Evolutionary conservation across 352 stramenopile species (phyloP), one percentile per base, ranked within the genome.

Genomic region (Elongisporangium anandrum): DNA sequence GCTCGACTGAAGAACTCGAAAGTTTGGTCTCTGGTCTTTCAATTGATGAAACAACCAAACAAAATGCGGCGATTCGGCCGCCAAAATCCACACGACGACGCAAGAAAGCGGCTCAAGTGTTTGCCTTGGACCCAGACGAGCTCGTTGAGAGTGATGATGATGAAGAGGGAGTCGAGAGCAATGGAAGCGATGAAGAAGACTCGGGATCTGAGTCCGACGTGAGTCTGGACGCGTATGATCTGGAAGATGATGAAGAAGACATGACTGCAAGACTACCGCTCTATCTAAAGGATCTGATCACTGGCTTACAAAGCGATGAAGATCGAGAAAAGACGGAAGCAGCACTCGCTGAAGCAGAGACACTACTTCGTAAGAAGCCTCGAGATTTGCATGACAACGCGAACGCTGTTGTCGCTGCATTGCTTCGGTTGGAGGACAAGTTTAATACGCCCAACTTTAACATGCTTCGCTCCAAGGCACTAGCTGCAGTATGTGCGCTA

Each of bases 371-470:
- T 15, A 71, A 70, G 4, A 68, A 62, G 29, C 83, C 83, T 19
- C 72, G 78, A 15, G 83, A 93, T 59, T 52, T 93, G 15, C 75
- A 86, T 15, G 81, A 85, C 38, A 84, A 83, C 50, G 77, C 74
- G 7, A 63, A 73, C 13, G 69, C 70, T 3, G 69, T 93, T 15
- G 79, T 80, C 3, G 74, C 69, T 17, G 77, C 80, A 2, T 52
- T 93, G 48, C 51, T 93, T 22, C 77, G 83, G 3, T 65, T 93
- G 0, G 83, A 93, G 63, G 73, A 93, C 64, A 90, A 88, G 68
- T 91, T 75, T 57, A 79, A 26, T 57, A 93, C 75, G 15, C 58
- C 73, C 2, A 68, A 82, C n/a, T 93, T 93, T 23, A 54, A 58
- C 13, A 53, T 52, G 12, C 56, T 88, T 8, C 79, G 82, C 2